A percentile compares a stretch with the other conserved stretches of the same genome.
Evolutionary conservation across 305 asterid genomes (phyloP).

Genomic region (Fraxinus sp.): DNA sequence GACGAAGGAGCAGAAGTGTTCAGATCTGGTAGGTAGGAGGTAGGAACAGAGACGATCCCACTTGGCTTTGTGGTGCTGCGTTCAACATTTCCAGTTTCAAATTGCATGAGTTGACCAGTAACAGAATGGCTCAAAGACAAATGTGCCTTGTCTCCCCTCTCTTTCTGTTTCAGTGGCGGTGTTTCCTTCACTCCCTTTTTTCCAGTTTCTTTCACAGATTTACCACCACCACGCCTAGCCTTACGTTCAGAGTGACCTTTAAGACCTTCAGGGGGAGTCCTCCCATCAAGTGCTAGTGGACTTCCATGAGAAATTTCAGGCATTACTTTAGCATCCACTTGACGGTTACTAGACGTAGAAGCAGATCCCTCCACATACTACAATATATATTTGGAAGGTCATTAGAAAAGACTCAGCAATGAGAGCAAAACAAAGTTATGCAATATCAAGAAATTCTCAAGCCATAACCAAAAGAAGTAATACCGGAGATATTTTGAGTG

Average conservation of each 20-base stretch:
- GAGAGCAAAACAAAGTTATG: conserved; percentile 10
- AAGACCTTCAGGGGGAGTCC: conserved; percentile 42
- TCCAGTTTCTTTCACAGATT: conserved; percentile 62
- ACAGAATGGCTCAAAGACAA: conserved; percentile 47
- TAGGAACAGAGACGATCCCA: conserved; percentile 52
- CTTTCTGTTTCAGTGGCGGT: conserved; percentile 43
- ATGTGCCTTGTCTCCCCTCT: conserved; percentile 48
- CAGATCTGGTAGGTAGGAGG: conserved; percentile 78
- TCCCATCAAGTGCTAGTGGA: conserved; percentile 32
- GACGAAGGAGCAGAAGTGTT: conserved; percentile 66
- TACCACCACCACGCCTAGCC: conserved; percentile 69
- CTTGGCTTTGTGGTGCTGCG: conserved; percentile 46
- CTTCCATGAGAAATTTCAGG: conserved; percentile 51
- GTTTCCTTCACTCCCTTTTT: conserved; percentile 63
- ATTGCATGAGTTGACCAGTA: conserved; percentile 51
- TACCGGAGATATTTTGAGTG: conserved; percentile 55
- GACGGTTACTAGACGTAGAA: conserved; percentile 47
- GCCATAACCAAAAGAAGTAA: conserved; percentile 26
- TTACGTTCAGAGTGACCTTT: conserved; percentile 61
- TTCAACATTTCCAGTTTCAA: conserved; percentile 43
- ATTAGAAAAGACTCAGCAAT: conserved; percentile 6
- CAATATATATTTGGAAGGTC: conserved; percentile 27
- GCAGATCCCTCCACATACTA: conserved; percentile 57
- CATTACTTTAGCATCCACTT: conserved; percentile 34
- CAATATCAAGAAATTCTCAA: conserved; percentile 6